These are phyloP conservation scores for Pyrenochaeta sp. DNA, from an alignment of 2,329 filamentous ascomycete genomes.

Conservation along the genomic window DNA sequence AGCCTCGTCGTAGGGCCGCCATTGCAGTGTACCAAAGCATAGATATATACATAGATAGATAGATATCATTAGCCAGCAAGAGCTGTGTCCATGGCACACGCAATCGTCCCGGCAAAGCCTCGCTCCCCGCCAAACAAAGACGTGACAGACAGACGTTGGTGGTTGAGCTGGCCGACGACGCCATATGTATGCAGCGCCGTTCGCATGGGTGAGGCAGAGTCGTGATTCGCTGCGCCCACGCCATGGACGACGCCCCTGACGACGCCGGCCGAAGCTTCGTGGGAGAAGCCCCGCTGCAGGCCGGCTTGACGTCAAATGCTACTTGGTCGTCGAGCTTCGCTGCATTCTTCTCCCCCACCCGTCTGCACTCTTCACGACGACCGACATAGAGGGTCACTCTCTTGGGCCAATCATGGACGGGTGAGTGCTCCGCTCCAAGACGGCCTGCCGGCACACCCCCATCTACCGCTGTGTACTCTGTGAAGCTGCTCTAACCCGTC, in stretches of 20 bases:
- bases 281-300: conserved; percentile 13
- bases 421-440: conserved; percentile 32
- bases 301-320: not conserved
- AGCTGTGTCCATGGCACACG: no score
- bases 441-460: conserved; percentile 19
- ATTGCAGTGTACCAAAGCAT: not conserved
- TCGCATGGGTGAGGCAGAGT: conserved; percentile 1
- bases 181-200: no score
- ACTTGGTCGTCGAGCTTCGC: conserved; percentile 6
- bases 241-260: conserved; percentile 18
- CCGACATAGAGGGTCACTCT: no score
- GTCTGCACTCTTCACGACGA: no score
- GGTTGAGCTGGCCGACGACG: no score
- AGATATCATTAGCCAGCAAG: no score
- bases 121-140: not conserved
- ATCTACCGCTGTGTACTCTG: no score
- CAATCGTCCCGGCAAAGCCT: no score
- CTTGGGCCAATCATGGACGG: conserved; percentile 41
- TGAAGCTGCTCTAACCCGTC: no score
- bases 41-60: not conserved
- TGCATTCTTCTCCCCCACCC: not conserved
- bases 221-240: conserved; percentile 14
- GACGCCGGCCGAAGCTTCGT: conserved; percentile 4
- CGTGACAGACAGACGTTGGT: not conserved
- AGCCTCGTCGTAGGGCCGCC: conserved; percentile 17